Evolutionary conservation across 352 stramenopile genomes (phyloP).

Genomic region (Pythium sukuiense): DNA sequence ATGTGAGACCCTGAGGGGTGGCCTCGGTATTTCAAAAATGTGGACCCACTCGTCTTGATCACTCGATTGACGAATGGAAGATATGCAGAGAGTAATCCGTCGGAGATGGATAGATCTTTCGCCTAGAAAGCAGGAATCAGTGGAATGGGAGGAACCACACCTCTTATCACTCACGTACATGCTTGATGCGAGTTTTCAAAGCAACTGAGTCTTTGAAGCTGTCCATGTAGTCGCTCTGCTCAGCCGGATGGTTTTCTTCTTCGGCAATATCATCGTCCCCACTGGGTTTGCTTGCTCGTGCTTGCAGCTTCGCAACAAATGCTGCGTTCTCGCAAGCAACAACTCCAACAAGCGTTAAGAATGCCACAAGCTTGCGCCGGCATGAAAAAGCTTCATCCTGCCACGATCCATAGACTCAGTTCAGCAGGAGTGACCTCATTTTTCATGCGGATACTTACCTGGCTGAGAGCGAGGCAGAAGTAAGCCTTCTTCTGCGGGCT

Average conservation of each 20-base stretch:
- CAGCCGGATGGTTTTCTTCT: not conserved
- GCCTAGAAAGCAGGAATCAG: conserved; percentile 12
- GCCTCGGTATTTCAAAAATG: not conserved
- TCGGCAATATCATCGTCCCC: not conserved
- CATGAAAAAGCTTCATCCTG: conserved; percentile 26
- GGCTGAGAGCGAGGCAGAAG: conserved; percentile 17
- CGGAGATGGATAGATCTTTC: conserved; percentile 23
- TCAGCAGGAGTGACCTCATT: not conserved
- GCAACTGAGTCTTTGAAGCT: conserved; percentile 17
- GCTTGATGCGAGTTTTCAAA: conserved; percentile 20
- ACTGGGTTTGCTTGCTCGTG: not conserved
- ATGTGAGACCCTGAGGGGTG: not conserved
- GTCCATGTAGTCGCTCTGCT: conserved; percentile 23
- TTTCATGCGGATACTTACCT: conserved; percentile 7
- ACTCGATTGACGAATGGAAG: conserved; percentile 22
- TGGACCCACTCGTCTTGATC: conserved; percentile 13
- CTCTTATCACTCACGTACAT: conserved; percentile 8
- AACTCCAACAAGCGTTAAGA: conserved; percentile 22
- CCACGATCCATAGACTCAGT: not conserved
- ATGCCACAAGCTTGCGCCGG: conserved; percentile 7
- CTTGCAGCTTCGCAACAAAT: conserved; percentile 5
- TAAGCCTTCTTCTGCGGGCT: conserved; percentile 25
- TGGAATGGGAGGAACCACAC: not conserved
- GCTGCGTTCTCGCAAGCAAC: conserved; percentile 23
- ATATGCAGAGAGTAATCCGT: conserved; percentile 28